Evolutionary conservation across 2,329 filamentous ascomycete genomes (phyloP), one percentile per base, ranked within the genome.

Genomic region (Aspergillus candidus): DNA sequence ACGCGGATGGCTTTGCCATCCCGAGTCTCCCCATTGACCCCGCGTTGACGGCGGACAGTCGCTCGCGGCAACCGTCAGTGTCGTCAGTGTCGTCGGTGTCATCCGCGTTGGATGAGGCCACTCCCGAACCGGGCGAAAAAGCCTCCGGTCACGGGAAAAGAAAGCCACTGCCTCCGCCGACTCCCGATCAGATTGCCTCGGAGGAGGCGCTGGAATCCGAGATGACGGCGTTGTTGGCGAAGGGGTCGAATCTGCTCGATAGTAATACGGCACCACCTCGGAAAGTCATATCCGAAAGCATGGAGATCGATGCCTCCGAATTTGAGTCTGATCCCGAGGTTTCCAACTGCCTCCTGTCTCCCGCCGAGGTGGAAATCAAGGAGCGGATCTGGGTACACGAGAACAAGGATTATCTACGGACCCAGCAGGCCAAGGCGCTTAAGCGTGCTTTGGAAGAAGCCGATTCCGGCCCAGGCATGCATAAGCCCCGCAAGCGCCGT

Each of bases 311-410:
- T 40, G 86, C 86, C 45, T 79, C 86, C 45, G 90, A 96, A 60
- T 96, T 97, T 58, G 86, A 83, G 32, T 82, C 94, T 55, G 93
- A 98, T 50, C 84, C 83, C 0, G 93, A 98, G 65, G 88, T 98
- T 4, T 72, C 77, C 47, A 86, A 86, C 56, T 95, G 90, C 59
- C 68, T 89, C 31, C 75, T 97, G 4, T 78, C 77, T 0, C 78
- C 83, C 1, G 78, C 80, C 3, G 90, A 97, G 68, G 79, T 83
- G 2, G 78, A 78, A 30, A 80, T 89, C 60, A 97, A 96, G 65
- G 90, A 96, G 65, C 81, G 82, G 47, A 86, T 97, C 41, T 98
- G 93, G 93, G 82, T 94, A 35, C 90, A 91, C 47, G 83, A 90
- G 61, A 97, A 98, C 66, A 89, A 93, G 62, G 88, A 94, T 54